Base-by-base conservation (phyloP, 1,139 yeast genomes). In the Yamadazyma jaroonii region DNA sequence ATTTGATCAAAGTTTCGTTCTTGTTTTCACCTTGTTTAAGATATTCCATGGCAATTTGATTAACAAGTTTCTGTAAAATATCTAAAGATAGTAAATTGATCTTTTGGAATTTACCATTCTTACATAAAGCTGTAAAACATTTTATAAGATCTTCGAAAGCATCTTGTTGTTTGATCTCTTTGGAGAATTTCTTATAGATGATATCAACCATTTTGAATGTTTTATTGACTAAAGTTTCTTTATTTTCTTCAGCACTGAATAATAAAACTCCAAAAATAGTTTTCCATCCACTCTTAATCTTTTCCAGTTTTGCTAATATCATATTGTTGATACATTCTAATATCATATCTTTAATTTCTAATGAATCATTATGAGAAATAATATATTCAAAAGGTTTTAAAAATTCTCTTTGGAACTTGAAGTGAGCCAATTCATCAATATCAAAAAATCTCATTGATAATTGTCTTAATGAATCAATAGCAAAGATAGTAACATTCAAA, bases 351-450 rank as follows among this genome's bases (percentile, higher is more conserved):
- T 85, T 86, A 22, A 89, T 92, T 39, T 83, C 87, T 11, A 74
- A 59, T 28, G 84, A 79, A 10, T 71, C 71, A 46, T 87, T 86
- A 54, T 87, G 78, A 34, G 68, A 61, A 50, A 92, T 74, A 15
- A 89, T 81, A 56, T 84, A 83, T 51, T 85, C 90, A 61, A 90
- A 94, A 2, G 98, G 98, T 53, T 82, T 81, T 56, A 94, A 72
- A 53, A 94, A 94, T 55, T 92, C 97, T 52, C 84, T 84, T 60
- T 94, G 98, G 63, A 94, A 94, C 60, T 86, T 90, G 71, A 94
- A 94, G 56, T 94, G 96, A 0, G 97, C 77, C 58, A 94, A 75
- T 59, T 94, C 99, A 43, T 92, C 97, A 47, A 92, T 79, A 44
- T 88, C 95, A 53, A 92, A 79, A 59, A 94, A 94, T 51, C 97